A percentile compares a stretch with the other conserved stretches of the same genome.
Conservation (phyloP, 2,329 filamentous ascomycete species). For the Pseudocercospora cruenta region DNA sequence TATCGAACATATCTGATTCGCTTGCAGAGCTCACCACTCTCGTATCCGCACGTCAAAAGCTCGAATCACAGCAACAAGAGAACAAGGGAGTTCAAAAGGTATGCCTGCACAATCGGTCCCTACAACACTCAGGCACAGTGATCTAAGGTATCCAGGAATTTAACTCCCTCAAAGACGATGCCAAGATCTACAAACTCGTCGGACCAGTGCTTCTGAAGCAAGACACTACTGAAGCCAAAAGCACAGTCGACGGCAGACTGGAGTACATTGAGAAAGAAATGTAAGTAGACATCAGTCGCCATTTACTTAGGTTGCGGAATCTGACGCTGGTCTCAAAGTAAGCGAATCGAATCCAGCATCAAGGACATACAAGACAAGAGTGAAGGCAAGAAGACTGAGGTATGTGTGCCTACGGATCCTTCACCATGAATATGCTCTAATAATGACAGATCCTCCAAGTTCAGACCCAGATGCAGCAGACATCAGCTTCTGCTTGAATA, state of each 20-base stretch:
- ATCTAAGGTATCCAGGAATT: constrained; percentile 68
- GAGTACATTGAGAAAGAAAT: constrained; percentile 95
- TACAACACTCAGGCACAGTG: no score
- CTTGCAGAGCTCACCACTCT: constrained; percentile 73
- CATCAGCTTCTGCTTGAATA: neutral
- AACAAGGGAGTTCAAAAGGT: constrained; percentile 86
- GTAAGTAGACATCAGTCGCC: constrained; percentile 54
- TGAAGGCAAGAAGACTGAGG: constrained; percentile 68
- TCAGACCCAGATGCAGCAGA: constrained; percentile 1
- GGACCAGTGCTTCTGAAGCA: constrained; percentile 94
- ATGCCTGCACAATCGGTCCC: constrained; percentile 1
- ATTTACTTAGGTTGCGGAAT: neutral
- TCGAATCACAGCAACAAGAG: constrained; percentile 93
- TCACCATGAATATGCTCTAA: no score
- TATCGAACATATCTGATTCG: neutral
- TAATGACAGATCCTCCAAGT: neutral
- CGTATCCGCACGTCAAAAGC: constrained; percentile 81
- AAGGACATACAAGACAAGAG: constrained; percentile 65
- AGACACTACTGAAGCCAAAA: constrained; percentile 84
- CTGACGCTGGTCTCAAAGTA: constrained; percentile 46
- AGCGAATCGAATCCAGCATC: constrained; percentile 69
- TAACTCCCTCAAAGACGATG: constrained; percentile 72
- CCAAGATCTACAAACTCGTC: constrained; percentile 94
- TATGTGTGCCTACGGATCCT: constrained; percentile 41
- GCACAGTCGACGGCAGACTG: constrained; percentile 85